Base-by-base conservation (phyloP, 2,329 filamentous ascomycete species). In the Colletotrichum brevisporum region DNA sequence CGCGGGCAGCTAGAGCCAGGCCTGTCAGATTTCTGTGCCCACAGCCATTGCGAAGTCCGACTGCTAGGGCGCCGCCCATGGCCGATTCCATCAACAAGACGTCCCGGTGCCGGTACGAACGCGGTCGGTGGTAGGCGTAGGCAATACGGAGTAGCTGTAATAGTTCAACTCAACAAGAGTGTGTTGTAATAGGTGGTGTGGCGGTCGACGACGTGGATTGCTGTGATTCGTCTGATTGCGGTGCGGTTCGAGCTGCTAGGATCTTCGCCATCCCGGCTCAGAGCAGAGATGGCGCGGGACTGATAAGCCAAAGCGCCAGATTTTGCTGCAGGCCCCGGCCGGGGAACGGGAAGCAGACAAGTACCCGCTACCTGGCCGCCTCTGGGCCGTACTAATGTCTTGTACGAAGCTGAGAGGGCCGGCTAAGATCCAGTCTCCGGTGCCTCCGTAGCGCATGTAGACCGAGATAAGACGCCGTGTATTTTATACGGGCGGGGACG, bases 301-400 rank as follows among this genome's bases (percentile, higher is more conserved):
- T 69, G 69, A 72, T 72, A 71, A 71, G 69, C 71, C 53, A 71
- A 54, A 39, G 48, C 60, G 47, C 69, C 66, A 66, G 47, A 66
- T 55, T 64, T 59, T 55, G 57, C 66, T 70, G 66, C 57, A 56
- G 51, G 55, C 59, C 51, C 68, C 62, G 64, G 65, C 60, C 69
- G 60, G 56, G 58, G 51, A 50, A 41, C 24, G 39, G 36, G 39
- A 15, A 27, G 31, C 27, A 24, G 27, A 21, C 18, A 52, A 8
- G 57, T 70, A 60, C 24, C n/a, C 4, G 31, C 51, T 67, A 71
- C 69, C 39, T 53, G 36, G 27, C 16, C 41, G n/a, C 43, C 39
- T 18, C 36, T 41, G 15, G 39, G 15, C 36, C 15, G 26, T 41
- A 31, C 27, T 50, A 16, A 24, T 36, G 26, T 64, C 47, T 47